Evolutionary conservation across 2,329 filamentous ascomycete genomes (phyloP).

Genomic region (Aciculosporium take): DNA sequence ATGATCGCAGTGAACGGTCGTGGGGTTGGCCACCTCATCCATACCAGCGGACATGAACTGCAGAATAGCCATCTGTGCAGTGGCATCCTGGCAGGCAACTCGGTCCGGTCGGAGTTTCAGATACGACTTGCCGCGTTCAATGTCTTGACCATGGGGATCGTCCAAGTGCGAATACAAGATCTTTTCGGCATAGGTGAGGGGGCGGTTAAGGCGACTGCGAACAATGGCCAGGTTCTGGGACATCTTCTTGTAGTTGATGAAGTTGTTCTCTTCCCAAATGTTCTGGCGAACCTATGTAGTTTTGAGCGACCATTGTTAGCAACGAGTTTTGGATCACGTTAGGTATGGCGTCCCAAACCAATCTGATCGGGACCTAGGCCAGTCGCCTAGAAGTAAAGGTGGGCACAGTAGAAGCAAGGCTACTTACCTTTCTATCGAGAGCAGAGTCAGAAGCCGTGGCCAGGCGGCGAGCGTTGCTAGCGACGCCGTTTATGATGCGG

Average conservation of each 20-base stretch:
- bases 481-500: constrained; percentile 38
- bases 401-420: background rate
- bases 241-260: constrained; percentile 99
- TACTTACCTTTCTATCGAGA: constrained; percentile 73
- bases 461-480: constrained; percentile 55
- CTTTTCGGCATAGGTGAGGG: constrained; percentile 94
- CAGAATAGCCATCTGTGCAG: constrained; percentile 97
- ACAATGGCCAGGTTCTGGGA: constrained; percentile 92
- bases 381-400: background rate
- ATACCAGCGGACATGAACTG: constrained; percentile 99
- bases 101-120: constrained; percentile 93
- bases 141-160: constrained; percentile 89
- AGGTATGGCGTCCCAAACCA: background rate
- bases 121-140: constrained; percentile 90
- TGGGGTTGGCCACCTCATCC: constrained; percentile 85
- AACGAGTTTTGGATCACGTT: background rate
- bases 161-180: constrained; percentile 98
- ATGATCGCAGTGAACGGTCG: constrained; percentile 97
- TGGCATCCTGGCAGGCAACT: constrained; percentile 98
- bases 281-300: constrained; percentile 64
- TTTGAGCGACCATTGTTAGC: background rate
- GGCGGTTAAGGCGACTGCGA: constrained; percentile 75
- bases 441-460: constrained; percentile 76
- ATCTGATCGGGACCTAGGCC: background rate
- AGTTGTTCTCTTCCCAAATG: constrained; percentile 90